Evolutionary conservation across 352 stramenopile species (phyloP).

Genomic region (Globisporangium irregulare): DNA sequence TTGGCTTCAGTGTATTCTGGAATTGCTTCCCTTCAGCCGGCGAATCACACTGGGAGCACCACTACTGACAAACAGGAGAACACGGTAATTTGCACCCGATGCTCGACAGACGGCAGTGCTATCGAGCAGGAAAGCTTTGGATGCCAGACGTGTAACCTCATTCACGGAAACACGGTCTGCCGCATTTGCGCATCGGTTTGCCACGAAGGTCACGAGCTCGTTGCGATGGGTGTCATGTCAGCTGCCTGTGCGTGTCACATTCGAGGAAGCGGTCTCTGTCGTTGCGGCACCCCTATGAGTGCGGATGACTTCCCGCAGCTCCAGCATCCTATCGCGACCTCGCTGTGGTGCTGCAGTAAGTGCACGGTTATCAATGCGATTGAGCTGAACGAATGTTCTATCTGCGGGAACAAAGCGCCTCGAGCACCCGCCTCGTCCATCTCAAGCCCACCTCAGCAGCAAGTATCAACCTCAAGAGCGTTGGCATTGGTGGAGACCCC

Average conservation of each 20-base stretch:
- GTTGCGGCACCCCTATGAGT: slow-evolving; percentile 40
- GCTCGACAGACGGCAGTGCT: slow-evolving; percentile 77
- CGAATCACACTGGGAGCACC: slow-evolving; percentile 12
- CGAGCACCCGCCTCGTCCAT: slow-evolving; percentile 18
- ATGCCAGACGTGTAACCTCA: slow-evolving; percentile 78
- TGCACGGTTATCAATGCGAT: slow-evolving; percentile 81
- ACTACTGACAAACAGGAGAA: slow-evolving; percentile 13
- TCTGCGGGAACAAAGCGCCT: slow-evolving; percentile 54
- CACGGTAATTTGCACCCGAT: slow-evolving; percentile 52
- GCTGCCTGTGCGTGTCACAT: slow-evolving; percentile 71
- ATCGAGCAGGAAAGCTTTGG: slow-evolving; percentile 76
- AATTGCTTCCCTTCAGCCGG: slow-evolving; percentile 22
- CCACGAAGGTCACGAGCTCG: slow-evolving; percentile 80
- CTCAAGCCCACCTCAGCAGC: slow-evolving; percentile 7
- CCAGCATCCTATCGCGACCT: slow-evolving; percentile 31
- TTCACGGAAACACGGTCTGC: slow-evolving; percentile 68
- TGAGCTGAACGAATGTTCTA: slow-evolving; percentile 49
- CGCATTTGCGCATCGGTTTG: slow-evolving; percentile 67
- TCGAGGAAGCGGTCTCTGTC: slow-evolving; percentile 49
- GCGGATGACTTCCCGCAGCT: slow-evolving; percentile 37
- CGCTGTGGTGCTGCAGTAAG: slow-evolving; percentile 74
- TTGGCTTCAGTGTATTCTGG: slow-evolving; percentile 40
- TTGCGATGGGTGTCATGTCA: slow-evolving; percentile 64
- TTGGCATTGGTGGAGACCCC: slow-evolving; percentile 39
- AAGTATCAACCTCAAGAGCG: slow-evolving; percentile 46